Evolutionary conservation across 192 early-diverging fungal genomes (phyloP).

Genomic region (Oehlia diaphana): DNA sequence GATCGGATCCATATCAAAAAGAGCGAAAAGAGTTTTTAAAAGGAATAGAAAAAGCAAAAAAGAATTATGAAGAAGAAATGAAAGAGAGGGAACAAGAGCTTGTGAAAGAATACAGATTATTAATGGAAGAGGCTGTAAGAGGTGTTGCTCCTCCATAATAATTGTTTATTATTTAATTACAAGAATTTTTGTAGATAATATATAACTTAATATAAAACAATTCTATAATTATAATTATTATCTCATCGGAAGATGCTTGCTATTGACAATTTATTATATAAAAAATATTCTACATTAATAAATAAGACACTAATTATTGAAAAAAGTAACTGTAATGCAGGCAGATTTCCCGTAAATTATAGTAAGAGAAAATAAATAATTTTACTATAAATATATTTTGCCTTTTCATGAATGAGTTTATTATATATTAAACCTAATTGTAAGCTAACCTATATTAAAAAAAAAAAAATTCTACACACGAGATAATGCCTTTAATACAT

Average conservation of each 20-base stretch:
- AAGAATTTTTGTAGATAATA: too few species aligned
- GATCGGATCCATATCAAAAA: not conserved
- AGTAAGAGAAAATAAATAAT: too few species aligned
- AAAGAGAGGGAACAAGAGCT: constrained; percentile 8
- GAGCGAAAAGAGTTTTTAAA: constrained; percentile 11
- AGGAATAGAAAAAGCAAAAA: not conserved
- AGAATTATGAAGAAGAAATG: constrained; percentile 6
- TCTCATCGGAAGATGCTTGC: too few species aligned
- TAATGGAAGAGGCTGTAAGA: constrained; percentile 11
- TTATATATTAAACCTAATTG: not conserved
- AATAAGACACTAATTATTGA: too few species aligned
- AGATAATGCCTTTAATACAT: constrained; percentile 23
- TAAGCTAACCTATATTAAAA: not conserved
- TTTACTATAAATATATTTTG: too few species aligned
- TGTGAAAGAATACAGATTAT: constrained; percentile 12
- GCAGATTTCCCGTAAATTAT: too few species aligned
- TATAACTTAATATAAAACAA: too few species aligned
- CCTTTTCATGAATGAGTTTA: not conserved
- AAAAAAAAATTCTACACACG: not conserved
- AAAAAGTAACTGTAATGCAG: too few species aligned
- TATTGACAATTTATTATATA: too few species aligned
- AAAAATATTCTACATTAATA: too few species aligned
- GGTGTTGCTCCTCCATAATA: not conserved
- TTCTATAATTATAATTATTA: too few species aligned
- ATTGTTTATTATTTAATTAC: too few species aligned